phyloP scores from a whole-genome alignment of 139 green algal species.

The Yamagishiella unicocca region DNA sequence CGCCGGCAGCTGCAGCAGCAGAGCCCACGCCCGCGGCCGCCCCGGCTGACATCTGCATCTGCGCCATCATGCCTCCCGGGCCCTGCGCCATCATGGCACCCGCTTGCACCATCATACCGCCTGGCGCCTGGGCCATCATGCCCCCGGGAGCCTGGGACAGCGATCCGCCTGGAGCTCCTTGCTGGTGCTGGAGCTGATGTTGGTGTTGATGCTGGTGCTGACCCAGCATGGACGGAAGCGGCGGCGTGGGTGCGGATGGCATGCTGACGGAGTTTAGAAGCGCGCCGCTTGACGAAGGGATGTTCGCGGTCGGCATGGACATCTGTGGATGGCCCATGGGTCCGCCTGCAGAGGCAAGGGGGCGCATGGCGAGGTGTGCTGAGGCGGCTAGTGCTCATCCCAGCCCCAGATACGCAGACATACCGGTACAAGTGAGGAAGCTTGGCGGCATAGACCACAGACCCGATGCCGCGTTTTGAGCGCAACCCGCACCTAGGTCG shows the following conservation, averaged over 20 bases:
- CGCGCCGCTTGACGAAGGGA: constrained; percentile 11
- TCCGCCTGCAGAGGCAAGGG: not conserved
- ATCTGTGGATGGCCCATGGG: not conserved
- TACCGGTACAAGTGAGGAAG: too few species aligned
- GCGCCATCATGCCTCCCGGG: not conserved
- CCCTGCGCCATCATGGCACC: not conserved
- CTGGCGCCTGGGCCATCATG: not conserved
- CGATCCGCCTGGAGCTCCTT: not conserved
- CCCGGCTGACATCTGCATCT: not conserved
- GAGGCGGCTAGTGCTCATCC: too few species aligned
- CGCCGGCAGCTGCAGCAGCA: not conserved
- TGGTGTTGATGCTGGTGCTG: constrained; percentile 40
- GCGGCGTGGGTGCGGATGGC: not conserved
- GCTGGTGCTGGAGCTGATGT: not conserved
- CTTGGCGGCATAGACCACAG: too few species aligned
- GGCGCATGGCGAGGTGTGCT: too few species aligned
- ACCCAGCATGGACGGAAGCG: not conserved
- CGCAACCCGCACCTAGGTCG: too few species aligned
- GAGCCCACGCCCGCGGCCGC: not conserved
- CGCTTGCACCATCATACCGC: not conserved
- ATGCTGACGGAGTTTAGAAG: not conserved
- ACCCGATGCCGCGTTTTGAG: too few species aligned
- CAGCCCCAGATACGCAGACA: too few species aligned
- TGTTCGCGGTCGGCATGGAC: constrained; percentile 21
- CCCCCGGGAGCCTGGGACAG: not conserved